These are phyloP conservation scores for Chrysochromulina parva DNA, from an alignment of 78 protist genomes.

Conservation along the genomic window DNA sequence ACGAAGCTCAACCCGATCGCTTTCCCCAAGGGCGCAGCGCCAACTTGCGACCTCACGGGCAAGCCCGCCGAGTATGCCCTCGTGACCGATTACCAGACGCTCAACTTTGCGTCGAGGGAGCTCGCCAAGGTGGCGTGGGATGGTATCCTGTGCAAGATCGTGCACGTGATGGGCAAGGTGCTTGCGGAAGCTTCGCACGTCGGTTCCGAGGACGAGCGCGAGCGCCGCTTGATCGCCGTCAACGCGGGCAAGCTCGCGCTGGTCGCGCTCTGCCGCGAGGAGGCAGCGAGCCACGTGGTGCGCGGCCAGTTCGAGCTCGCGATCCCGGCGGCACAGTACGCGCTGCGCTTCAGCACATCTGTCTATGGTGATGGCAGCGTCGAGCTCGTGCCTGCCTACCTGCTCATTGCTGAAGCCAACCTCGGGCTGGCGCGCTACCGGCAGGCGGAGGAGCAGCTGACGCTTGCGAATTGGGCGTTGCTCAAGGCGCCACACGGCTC, in stretches of 20 bases:
- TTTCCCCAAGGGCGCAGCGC: not conserved
- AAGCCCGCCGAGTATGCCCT: not conserved
- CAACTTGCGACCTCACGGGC: not conserved
- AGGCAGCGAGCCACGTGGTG: not conserved
- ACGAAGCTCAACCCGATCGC: not conserved
- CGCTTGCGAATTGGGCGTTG: slow-evolving; percentile 49
- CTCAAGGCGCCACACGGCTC: not conserved
- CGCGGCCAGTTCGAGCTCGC: slow-evolving; percentile 27
- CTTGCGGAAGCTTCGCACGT: not conserved
- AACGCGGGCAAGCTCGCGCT: not conserved
- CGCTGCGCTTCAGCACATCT: slow-evolving; percentile 22
- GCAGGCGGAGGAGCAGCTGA: slow-evolving; percentile 49
- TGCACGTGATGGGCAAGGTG: not conserved
- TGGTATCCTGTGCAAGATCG: not conserved
- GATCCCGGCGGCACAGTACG: slow-evolving; percentile 47
- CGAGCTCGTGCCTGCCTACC: slow-evolving; percentile 39
- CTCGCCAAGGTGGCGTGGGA: not conserved
- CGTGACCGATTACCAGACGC: not conserved
- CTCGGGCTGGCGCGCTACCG: not conserved
- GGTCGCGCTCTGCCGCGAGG: not conserved
- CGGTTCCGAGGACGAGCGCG: not conserved
- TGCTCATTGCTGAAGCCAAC: slow-evolving; percentile 48
- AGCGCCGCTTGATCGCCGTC: not conserved
- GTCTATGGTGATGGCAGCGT: slow-evolving; percentile 38
- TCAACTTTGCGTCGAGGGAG: not conserved